Conservation (phyloP, 495 filamentous ascomycete species). For the Trichoderma asperelloides region DNA sequence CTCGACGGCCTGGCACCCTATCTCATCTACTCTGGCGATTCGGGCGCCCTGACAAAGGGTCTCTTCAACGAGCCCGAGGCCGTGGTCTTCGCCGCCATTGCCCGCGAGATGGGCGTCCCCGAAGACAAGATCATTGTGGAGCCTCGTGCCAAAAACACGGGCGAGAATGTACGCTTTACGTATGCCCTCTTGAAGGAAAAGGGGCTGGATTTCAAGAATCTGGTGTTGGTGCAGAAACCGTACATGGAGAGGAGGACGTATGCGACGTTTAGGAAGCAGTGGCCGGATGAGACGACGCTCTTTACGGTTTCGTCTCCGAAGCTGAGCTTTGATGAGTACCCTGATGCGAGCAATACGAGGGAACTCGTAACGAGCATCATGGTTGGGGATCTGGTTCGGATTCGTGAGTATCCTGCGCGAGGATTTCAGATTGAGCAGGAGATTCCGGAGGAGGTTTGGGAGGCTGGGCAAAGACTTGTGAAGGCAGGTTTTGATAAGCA, state of each 20-base stretch:
- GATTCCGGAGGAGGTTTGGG: constrained; percentile 29
- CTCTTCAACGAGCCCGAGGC: constrained; percentile 27
- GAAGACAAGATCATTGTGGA: constrained; percentile 22
- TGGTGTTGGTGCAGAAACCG: constrained; percentile 31
- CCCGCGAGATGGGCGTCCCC: constrained; percentile 22
- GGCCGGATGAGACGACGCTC: constrained; percentile 20
- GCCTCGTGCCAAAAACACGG: constrained; percentile 27
- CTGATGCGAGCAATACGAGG: constrained; percentile 24
- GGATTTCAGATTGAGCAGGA: constrained; percentile 29
- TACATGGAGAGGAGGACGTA: constrained; percentile 35
- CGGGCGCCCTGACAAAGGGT: constrained; percentile 23
- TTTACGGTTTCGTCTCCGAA: constrained; percentile 26
- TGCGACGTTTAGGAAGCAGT: constrained; percentile 31
- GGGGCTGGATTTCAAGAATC: constrained; percentile 14
- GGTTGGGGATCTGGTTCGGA: constrained; percentile 29
- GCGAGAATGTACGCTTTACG: constrained; percentile 33
- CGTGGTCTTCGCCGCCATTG: constrained; percentile 27
- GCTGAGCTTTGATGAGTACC: constrained; percentile 25
- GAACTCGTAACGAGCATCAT: constrained; percentile 30
- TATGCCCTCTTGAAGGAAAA: constrained; percentile 19
- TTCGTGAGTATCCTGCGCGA: constrained; percentile 26
- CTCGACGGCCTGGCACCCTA: constrained; percentile 21
- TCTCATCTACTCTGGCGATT: constrained; percentile 29
- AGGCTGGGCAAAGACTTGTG: constrained; percentile 26
- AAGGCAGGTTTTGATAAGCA: constrained; percentile 22